Evolutionary conservation across 768 basidiomycete genomes (phyloP), one percentile per base, ranked within the genome.

Genomic region (Phylloporus scabripes): DNA sequence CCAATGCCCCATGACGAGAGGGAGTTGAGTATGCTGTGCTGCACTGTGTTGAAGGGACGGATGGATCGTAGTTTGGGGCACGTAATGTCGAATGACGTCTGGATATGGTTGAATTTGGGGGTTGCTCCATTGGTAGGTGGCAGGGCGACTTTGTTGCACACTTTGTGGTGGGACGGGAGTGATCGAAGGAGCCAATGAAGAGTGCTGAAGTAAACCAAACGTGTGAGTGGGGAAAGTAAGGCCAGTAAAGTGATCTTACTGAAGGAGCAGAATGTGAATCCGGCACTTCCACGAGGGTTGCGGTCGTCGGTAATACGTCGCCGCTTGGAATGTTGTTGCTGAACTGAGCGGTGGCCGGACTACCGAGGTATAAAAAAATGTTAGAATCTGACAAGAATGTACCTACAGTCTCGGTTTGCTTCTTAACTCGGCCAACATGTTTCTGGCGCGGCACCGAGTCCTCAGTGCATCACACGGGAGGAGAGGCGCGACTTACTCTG

Each of bases 401-500:
- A 44, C 64, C 24, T 46, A 63, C 64, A 44, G 44, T 29, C 37
- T 14, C 0, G 39, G 43, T 18, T 53, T 49, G 37, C 26, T 58
- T 42, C 46, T 56, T 14, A 65, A 46, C n/a, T 45, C 56, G 2
- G 46, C 29, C 50, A 69, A 44, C 52, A 53, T 52, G 20, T 56
- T 47, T 45, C 65, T 67, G 28, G 17, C 15, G 28, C n/a, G 29
- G 42, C 45, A 47, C 44, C 11, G 15, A 36, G 46, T 42, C 4
- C 9, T 51, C 21, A 49, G 36, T 28, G 20, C 37, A 43, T 41
- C 20, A 20, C 29, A n/a, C n/a, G 17, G 6, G 9, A 7, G n/a
- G 18, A 42, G 15, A 21, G 23, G 7, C 9, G 46, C 4, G 17
- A 61, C 72, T 52, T 49, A 72, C 78, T 71, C 67, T 33, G 79